Conservation (phyloP, 2,329 filamentous ascomycete species). For the Simplicillium sp. region DNA sequence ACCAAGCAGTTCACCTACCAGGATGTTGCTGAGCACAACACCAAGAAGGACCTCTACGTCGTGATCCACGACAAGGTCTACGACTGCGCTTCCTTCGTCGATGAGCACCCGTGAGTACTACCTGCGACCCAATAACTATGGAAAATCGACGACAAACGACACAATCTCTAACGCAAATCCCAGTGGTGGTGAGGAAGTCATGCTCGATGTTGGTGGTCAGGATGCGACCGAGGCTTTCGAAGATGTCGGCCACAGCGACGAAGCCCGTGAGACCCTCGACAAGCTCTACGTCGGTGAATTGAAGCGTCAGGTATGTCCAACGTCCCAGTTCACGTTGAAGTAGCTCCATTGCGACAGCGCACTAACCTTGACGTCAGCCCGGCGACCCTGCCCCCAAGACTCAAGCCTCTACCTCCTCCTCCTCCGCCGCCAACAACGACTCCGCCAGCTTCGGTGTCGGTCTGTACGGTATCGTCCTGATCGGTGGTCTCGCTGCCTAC, state of each 20-base stretch:
- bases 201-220: slow-evolving; percentile 91
- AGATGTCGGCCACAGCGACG: slow-evolving; percentile 97
- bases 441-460: slow-evolving; percentile 60
- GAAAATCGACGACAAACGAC: too few species aligned
- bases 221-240: slow-evolving; percentile 97
- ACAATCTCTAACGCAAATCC: too few species aligned
- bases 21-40: slow-evolving; percentile 77
- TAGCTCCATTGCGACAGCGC: background rate
- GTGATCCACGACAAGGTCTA: slow-evolving; percentile 97
- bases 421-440: slow-evolving; percentile 38
- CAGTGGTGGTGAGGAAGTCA: slow-evolving; percentile 90
- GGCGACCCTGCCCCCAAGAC: slow-evolving; percentile 70
- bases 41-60: slow-evolving; percentile 88
- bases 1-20: slow-evolving; percentile 57
- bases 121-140: background rate
- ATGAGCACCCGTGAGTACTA: slow-evolving; percentile 79
- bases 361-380: slow-evolving; percentile 36
- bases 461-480: slow-evolving; percentile 70
- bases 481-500: slow-evolving; percentile 71
- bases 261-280: slow-evolving; percentile 88
- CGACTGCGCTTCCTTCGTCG: slow-evolving; percentile 78
- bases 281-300: slow-evolving; percentile 64
- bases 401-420: slow-evolving; percentile 35
- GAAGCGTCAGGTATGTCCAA: slow-evolving; percentile 64
- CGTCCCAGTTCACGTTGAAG: background rate